These are phyloP conservation scores for Talinum fruticosum DNA, from an alignment of 148 eudicot species.

Conservation along the genomic window DNA sequence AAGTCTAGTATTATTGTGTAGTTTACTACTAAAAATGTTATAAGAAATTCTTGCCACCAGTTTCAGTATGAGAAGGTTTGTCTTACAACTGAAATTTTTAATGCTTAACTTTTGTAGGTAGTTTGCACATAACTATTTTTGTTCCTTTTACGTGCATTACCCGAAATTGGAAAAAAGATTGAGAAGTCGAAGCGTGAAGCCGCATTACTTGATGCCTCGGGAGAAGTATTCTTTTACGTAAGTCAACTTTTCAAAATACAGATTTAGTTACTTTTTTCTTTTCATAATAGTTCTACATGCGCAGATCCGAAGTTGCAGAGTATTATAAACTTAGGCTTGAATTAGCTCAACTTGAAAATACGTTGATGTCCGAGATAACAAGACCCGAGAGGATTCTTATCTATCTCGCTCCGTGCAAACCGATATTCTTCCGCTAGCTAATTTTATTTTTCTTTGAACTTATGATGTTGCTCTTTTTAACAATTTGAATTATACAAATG, in stretches of 20 bases:
- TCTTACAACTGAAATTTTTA: background rate
- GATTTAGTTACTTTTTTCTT: background rate
- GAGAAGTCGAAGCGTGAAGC: conserved; percentile 82
- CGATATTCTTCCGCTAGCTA: conserved; percentile 47
- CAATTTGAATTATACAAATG: background rate
- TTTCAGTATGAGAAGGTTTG: conserved; percentile 93
- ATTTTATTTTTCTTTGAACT: background rate
- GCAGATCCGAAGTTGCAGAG: conserved; percentile 79
- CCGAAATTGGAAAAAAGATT: conserved; percentile 81
- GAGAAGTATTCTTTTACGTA: conserved; percentile 58
- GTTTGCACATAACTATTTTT: background rate
- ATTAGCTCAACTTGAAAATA: conserved; percentile 71
- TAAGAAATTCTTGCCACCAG: conserved; percentile 89
- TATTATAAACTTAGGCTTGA: conserved; percentile 83
- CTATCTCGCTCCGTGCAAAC: conserved; percentile 85
- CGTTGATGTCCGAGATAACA: conserved; percentile 88
- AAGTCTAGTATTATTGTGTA: too few relatives aligned
- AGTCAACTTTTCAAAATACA: conserved; percentile 1
- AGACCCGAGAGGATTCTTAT: conserved; percentile 85
- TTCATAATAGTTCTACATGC: conserved; percentile 12
- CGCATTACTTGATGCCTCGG: conserved; percentile 79
- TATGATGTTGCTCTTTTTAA: background rate
- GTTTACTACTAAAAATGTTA: conserved; percentile 95
- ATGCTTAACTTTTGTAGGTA: conserved; percentile 3
- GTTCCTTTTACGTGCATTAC: conserved; percentile 60